phyloP scores from a whole-genome alignment of 495 filamentous ascomycete species.

The Hyaloscypha bicolor region DNA sequence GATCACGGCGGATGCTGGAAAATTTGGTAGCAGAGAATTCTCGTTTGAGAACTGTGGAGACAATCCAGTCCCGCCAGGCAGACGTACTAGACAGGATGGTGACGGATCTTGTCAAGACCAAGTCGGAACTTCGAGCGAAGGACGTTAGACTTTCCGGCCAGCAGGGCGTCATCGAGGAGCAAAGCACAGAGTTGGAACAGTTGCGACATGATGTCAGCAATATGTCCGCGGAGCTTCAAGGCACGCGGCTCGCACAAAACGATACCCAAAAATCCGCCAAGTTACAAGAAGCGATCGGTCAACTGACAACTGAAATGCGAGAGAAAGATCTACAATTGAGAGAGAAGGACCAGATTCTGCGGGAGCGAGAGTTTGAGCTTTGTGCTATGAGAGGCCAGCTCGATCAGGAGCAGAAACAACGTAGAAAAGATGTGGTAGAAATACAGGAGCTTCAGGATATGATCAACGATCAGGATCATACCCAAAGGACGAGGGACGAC shows the following conservation, averaged over 20 bases:
- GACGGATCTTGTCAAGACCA: constrained; percentile 13
- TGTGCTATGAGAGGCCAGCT: background rate
- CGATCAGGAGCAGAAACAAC: background rate
- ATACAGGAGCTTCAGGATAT: background rate
- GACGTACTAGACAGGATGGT: background rate
- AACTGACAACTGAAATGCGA: background rate
- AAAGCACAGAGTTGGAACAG: constrained; percentile 8
- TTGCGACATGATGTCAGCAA: constrained; percentile 3
- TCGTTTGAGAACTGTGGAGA: background rate
- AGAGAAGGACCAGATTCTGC: background rate
- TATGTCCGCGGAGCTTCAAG: constrained; percentile 1
- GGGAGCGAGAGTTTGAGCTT: constrained; percentile 1
- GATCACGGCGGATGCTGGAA: background rate
- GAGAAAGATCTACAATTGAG: background rate
- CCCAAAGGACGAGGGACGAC: background rate
- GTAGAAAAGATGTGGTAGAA: background rate
- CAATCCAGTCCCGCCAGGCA: background rate
- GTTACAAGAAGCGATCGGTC: constrained; percentile 11
- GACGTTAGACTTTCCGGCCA: constrained; percentile 6
- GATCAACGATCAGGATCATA: background rate
- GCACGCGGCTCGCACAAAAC: constrained; percentile 1
- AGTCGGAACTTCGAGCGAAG: constrained; percentile 7
- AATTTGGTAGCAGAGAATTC: background rate
- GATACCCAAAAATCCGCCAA: constrained; percentile 12
- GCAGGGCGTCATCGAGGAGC: constrained; percentile 3